phyloP scores from a whole-genome alignment of 2,329 filamentous ascomycete genomes.

The Ceratocystis cubensis region DNA sequence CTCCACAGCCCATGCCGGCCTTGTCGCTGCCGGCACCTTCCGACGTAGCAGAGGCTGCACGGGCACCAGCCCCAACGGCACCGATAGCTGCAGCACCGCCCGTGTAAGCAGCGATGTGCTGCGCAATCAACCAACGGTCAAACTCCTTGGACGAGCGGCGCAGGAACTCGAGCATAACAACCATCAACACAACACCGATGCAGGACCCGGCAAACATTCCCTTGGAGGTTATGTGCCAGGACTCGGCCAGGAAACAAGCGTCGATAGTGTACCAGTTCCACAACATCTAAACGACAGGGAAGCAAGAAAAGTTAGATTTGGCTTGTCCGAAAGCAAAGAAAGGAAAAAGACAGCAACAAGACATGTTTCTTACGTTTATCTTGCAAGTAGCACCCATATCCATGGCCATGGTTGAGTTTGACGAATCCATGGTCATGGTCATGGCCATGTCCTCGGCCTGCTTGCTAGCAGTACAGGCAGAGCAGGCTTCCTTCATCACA shows the following conservation, averaged over 20 bases:
- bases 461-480: constrained; percentile 3
- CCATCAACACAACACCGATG: constrained; percentile 64
- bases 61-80: constrained; percentile 20
- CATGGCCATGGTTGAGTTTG: constrained; percentile 19
- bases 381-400: constrained; percentile 21
- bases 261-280: constrained; percentile 69
- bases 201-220: constrained; percentile 70
- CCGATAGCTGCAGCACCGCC: constrained; percentile 21
- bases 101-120: constrained; percentile 28
- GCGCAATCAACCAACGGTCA: constrained; percentile 51
- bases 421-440: constrained; percentile 13
- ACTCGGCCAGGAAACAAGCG: constrained; percentile 55
- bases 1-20: neutral
- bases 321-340: constrained; percentile 29
- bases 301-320: constrained; percentile 30
- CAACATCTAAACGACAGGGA: constrained; percentile 46
- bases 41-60: constrained; percentile 20
- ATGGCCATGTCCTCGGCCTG: neutral
- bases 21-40: constrained; percentile 18
- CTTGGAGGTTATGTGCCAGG: constrained; percentile 57
- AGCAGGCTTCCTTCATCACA: constrained; percentile 7
- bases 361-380: constrained; percentile 2
- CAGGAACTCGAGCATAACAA: constrained; percentile 58
- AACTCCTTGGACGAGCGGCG: constrained; percentile 60
- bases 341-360: neutral